phyloP scores from a whole-genome alignment of 352 stramenopile species.

The Phytophthora uliginosa region DNA sequence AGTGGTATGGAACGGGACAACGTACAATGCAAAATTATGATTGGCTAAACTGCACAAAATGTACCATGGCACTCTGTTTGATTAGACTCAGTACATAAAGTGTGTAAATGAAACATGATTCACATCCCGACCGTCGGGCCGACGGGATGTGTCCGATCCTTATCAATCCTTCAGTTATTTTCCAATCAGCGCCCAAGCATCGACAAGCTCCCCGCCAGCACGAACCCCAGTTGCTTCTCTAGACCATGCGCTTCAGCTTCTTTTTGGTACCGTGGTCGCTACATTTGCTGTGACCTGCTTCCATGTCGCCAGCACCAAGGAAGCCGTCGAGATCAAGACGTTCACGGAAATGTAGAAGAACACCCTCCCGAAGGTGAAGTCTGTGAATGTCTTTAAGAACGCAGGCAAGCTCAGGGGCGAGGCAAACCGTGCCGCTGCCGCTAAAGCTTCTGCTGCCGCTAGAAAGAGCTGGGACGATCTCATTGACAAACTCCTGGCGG shows the following conservation, averaged over 20 bases:
- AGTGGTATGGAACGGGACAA: too few species aligned
- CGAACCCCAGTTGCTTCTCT: not conserved
- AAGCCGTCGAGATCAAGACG: not conserved
- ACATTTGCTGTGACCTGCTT: not conserved
- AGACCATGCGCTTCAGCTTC: not conserved
- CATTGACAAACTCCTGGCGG: conserved; percentile 3
- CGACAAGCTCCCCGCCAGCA: not conserved
- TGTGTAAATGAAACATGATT: too few species aligned
- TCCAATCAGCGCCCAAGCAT: not conserved
- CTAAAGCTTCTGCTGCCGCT: not conserved
- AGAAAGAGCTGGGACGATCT: not conserved
- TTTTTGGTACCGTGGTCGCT: not conserved
- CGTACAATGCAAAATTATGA: too few species aligned
- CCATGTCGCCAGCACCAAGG: not conserved
- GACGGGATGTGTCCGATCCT: not conserved
- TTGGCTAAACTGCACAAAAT: too few species aligned
- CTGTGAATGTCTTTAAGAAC: not conserved
- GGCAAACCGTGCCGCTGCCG: not conserved
- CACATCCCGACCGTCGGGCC: too few species aligned
- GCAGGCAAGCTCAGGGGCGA: not conserved
- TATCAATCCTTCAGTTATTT: not conserved
- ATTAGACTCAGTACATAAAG: too few species aligned
- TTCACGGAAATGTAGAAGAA: conserved; percentile 3
- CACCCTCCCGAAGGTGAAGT: conserved; percentile 1
- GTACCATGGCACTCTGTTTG: too few species aligned